A percentile compares a stretch with the other conserved stretches of the same genome.
These are phyloP conservation scores for Cruciata laevipes DNA, from an alignment of 257 asterid genomes.

Conservation along the genomic window DNA sequence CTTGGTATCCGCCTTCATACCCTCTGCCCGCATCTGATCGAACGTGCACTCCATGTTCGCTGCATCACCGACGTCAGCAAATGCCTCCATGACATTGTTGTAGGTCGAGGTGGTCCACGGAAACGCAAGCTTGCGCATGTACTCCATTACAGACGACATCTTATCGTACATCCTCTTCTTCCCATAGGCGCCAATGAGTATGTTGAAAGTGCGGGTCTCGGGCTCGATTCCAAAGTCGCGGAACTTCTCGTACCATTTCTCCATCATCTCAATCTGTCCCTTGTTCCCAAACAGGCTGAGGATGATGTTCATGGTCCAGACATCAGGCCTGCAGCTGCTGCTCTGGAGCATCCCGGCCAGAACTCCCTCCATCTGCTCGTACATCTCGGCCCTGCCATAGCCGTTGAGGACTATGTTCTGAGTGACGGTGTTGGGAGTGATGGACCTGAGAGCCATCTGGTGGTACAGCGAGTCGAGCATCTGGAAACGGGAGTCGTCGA, in stretches of 20 bases:
- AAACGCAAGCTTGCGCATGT: constrained; percentile 84
- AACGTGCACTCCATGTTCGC: constrained; percentile 76
- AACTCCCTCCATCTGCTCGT: constrained; percentile 79
- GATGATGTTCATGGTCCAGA: constrained; percentile 86
- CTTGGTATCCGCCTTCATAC: constrained; percentile 73
- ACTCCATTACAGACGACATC: constrained; percentile 94
- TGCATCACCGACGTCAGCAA: constrained; percentile 76
- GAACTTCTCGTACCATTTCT: constrained; percentile 86
- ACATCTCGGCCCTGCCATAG: constrained; percentile 74
- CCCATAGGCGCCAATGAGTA: constrained; percentile 88
- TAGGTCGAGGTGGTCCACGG: constrained; percentile 94
- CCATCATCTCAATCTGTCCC: constrained; percentile 86
- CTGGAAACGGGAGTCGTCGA: constrained; percentile 54
- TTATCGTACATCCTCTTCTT: constrained; percentile 80
- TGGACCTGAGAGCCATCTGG: constrained; percentile 51
- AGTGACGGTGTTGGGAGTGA: constrained; percentile 81
- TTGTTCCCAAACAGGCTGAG: constrained; percentile 72
- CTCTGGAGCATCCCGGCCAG: constrained; percentile 62
- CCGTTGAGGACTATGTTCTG: constrained; percentile 83
- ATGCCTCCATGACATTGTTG: constrained; percentile 87
- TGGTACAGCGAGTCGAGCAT: constrained; percentile 65
- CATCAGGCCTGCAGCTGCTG: constrained; percentile 54
- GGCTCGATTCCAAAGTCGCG: constrained; percentile 80
- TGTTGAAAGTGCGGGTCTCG: constrained; percentile 71
- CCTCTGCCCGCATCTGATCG: constrained; percentile 80